Evolutionary conservation across 257 asterid genomes (phyloP), one percentile per base, ranked within the genome.

Genomic region (Petunia secreta): DNA sequence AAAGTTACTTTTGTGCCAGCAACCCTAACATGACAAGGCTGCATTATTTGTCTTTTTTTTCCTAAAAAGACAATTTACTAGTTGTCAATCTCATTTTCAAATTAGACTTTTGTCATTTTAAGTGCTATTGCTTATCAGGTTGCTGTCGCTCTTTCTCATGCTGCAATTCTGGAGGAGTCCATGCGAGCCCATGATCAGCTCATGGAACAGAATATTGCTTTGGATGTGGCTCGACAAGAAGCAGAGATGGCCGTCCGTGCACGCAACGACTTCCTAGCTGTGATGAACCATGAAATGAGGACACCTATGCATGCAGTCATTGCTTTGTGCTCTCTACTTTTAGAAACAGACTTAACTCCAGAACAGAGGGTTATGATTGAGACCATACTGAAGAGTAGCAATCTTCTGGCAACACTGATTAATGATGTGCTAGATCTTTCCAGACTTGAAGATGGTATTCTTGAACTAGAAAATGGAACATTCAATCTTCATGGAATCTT

Each of bases 91-190:
- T 55, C 66, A 38, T 14, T 52, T 75, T 55, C 36, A 25, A 14
- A 59, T 75, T 75, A 39, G 66, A 55, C 38, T 55, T 16, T 9
- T 62, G 36, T 75, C 36, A 39, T 25, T 44, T 50, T 38, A 39
- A 34, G 4, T 82, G 36, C 46, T 53, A 60, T 63, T 40, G 37
- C 44, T 77, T 87, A 67, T 78, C 75, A 92, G 97, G 97, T 92
- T 60, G 96, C 97, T 4, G 97, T 92, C 65, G 95, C 97, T 71
- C 96, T 92, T 81, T 92, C 97, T 59, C 96, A 92, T 83, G 97
- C 97, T 69, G 97, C 92, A 36, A 92, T 92, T 80, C 66, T 92
- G 65, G 96, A 92, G 84, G 97, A 92, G 82, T 92, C 97, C 9
- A 88, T 82, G 89, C 78, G 87, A 80, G 90, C 92, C 54, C 93